phyloP scores from a whole-genome alignment of 352 stramenopile species.

The Globisporangium canariense region DNA sequence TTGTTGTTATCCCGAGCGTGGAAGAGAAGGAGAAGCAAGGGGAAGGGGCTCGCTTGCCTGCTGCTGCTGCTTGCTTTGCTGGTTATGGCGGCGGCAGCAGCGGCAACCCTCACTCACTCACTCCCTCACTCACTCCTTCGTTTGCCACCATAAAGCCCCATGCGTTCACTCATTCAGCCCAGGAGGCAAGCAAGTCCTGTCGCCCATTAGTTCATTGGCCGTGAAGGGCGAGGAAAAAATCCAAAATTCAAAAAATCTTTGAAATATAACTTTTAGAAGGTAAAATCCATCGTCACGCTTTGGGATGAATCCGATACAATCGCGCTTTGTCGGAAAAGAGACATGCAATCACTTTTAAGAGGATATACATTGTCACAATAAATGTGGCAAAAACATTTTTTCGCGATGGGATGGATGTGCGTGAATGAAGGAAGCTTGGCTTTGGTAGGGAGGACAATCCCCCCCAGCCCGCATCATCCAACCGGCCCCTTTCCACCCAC shows the following conservation, averaged over 20 bases:
- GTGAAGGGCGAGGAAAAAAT: not conserved
- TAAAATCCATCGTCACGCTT: constrained; percentile 13
- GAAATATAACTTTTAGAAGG: constrained; percentile 1
- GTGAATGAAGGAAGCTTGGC: constrained; percentile 3
- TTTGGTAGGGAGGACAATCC: constrained; percentile 11
- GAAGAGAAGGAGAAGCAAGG: constrained; percentile 12
- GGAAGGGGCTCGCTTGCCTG: not conserved
- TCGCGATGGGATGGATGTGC: constrained; percentile 6
- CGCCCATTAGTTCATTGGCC: constrained; percentile 8
- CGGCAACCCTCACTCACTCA: constrained; percentile 11
- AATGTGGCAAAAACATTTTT: constrained; percentile 8
- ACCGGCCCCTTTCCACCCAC: constrained; percentile 10
- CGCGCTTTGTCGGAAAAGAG: not conserved
- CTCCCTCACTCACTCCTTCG: not conserved
- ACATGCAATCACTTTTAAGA: not conserved
- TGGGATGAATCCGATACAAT: not conserved
- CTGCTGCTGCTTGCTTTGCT: not conserved
- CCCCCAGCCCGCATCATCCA: not conserved
- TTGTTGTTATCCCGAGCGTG: not conserved
- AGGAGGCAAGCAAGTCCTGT: constrained; percentile 5
- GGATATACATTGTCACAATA: not conserved
- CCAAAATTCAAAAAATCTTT: constrained; percentile 10
- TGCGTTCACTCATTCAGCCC: constrained; percentile 1
- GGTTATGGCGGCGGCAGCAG: not conserved
- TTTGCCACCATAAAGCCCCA: not conserved